Evolutionary conservation across 495 filamentous ascomycete species (phyloP), one percentile per base, ranked within the genome.

Genomic region (Neurospora terricola): DNA sequence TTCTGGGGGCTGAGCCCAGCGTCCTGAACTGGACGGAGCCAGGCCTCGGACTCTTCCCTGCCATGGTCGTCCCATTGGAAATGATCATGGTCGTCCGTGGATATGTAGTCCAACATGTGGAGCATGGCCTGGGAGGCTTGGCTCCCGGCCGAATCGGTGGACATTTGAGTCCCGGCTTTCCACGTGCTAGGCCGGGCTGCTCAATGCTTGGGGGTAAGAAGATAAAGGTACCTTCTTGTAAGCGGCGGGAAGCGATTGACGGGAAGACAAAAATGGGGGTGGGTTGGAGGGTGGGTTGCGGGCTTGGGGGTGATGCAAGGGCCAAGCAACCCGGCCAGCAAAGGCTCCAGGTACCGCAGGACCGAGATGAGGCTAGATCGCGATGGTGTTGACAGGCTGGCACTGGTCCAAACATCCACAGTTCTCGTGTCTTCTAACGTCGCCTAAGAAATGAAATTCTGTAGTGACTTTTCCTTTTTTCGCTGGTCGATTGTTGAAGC

Each of bases 61-160:
- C 69, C 70, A 1, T 18, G 54, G 4, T 76, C 74, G 48, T 79
- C 77, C 80, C 80, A 81, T n/a, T 69, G 43, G 27, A 81, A 81
- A 48, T 75, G 39, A 9, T 72, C 69, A 69, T 77, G 59, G 34
- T 81, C 79, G 12, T 69, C 70, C 9, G 12, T 21, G 69, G 30
- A 66, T 5, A 81, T 70, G 59, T 76, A 81, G 39, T 79, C 76
- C 23, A 59, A 40, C 34, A 81, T 40, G 42, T 75, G 69, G 36
- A 71, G 18, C n/a, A 70, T 71, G 14, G 70, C 7, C 70, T 78
- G 77, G 2, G 78, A 77, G 39, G 73, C 66, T 68, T 78, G 75
- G 72, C 78, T 78, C 69, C 71, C 71, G 39, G 72, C 71, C 10
- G 76, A 78, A 12, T 74, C 62, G 43, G 70, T 76, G 27, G 76